Evolutionary conservation across 176 grass and related monocot genomes (phyloP).

Genomic region (Oryza rufipogon): DNA sequence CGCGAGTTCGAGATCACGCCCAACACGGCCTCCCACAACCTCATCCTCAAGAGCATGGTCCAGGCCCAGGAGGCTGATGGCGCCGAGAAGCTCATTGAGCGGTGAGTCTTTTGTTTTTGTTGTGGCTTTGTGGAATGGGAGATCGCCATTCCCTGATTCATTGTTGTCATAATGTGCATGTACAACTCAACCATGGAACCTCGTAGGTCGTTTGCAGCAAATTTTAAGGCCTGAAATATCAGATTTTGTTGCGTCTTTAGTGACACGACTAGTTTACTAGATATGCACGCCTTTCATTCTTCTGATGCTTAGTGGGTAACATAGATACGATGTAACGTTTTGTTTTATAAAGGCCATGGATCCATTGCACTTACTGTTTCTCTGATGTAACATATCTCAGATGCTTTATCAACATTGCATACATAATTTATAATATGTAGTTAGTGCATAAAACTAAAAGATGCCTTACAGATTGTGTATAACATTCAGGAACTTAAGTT

Average conservation of each 20-base stretch:
- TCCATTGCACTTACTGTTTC: not conserved
- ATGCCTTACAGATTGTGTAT: not conserved
- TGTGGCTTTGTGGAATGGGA: not conserved
- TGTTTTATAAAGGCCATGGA: not conserved
- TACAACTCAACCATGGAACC: not conserved
- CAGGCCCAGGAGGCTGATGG: conserved; percentile 16
- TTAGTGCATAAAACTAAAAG: conserved; percentile 30
- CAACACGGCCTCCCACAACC: conserved; percentile 84
- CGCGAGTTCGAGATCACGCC: conserved; percentile 72
- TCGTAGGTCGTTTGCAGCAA: not conserved
- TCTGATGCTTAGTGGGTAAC: not conserved
- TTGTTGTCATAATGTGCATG: not conserved
- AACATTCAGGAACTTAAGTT: not conserved
- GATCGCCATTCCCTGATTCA: not conserved
- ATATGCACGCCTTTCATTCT: not conserved
- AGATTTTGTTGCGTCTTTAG: not conserved
- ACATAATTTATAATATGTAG: not conserved
- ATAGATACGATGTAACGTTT: not conserved
- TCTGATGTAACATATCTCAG: not conserved
- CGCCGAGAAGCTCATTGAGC: conserved; percentile 48
- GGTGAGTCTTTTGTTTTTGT: conserved; percentile 14
- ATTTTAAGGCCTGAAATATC: not conserved
- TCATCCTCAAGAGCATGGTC: conserved; percentile 78
- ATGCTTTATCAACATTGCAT: conserved; percentile 1
- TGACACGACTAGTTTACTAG: not conserved